phyloP scores from a whole-genome alignment of 805 yeast species.

The Suhomyces sp. region DNA sequence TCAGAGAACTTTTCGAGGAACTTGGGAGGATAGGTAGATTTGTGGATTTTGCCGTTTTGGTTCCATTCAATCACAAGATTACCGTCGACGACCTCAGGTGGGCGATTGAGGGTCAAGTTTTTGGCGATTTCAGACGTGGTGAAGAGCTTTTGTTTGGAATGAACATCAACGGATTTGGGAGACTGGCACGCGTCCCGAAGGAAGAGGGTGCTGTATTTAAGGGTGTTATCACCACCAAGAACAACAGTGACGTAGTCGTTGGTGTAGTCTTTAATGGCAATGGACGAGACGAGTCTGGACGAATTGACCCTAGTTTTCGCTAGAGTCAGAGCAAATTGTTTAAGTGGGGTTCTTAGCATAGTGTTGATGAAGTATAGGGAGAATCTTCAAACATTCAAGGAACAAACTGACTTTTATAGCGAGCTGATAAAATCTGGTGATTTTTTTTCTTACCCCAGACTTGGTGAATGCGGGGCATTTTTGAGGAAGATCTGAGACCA shows the following conservation, averaged over 20 bases:
- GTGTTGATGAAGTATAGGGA: too few species aligned
- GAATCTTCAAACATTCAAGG: too few species aligned
- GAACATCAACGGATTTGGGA: slow-evolving; percentile 49
- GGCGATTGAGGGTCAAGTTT: slow-evolving; percentile 33
- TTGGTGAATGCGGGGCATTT: too few species aligned
- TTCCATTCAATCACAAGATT: slow-evolving; percentile 43
- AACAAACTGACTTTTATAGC: too few species aligned
- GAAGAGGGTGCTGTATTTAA: slow-evolving; percentile 51
- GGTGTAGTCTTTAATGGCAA: slow-evolving; percentile 17
- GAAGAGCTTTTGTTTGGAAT: slow-evolving; percentile 60
- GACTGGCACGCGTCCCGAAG: slow-evolving; percentile 64
- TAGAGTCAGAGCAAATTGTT: too few species aligned
- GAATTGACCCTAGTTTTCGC: too few species aligned
- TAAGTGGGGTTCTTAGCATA: too few species aligned
- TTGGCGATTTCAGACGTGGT: slow-evolving; percentile 52
- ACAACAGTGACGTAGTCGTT: slow-evolving; percentile 24
- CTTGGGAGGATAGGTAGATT: slow-evolving; percentile 40
- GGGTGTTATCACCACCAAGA: slow-evolving; percentile 20
- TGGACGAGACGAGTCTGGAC: slow-evolving; percentile 6
- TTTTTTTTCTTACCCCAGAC: too few species aligned
- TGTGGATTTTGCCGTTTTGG: slow-evolving; percentile 22
- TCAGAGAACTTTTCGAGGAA: slow-evolving; percentile 48
- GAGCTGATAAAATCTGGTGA: too few species aligned
- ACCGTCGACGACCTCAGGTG: slow-evolving; percentile 32
- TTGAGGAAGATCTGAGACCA: too few species aligned